These are phyloP conservation scores for Flaveria floridana DNA, from an alignment of 140 eudicot genomes.

Conservation along the genomic window DNA sequence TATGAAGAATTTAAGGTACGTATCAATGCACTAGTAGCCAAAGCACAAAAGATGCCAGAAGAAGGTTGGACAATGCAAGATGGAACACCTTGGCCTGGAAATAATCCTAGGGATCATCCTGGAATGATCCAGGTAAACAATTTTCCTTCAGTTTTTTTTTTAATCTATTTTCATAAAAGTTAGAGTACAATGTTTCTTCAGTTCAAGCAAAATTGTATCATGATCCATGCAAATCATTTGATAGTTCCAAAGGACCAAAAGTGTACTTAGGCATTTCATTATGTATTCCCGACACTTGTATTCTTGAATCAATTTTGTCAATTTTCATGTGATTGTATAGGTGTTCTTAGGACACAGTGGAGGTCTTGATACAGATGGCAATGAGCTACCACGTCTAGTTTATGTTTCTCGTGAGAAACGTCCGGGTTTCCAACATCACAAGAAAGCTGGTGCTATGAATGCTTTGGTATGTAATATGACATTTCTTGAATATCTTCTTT, in stretches of 20 bases:
- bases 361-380: slow-evolving; percentile 64
- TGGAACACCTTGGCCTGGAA: slow-evolving; percentile 98
- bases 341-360: slow-evolving; percentile 66
- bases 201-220: not conserved
- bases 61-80: slow-evolving; percentile 99
- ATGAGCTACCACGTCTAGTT: slow-evolving; percentile 54
- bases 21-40: slow-evolving; percentile 93
- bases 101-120: slow-evolving; percentile 82
- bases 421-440: slow-evolving; percentile 65
- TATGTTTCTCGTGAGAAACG: slow-evolving; percentile 71
- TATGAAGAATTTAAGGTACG: slow-evolving; percentile 92
- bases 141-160: not conserved
- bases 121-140: slow-evolving; percentile 75
- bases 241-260: not conserved
- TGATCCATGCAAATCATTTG: not conserved
- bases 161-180: not conserved
- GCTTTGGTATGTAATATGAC: slow-evolving; percentile 46
- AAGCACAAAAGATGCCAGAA: slow-evolving; percentile 89
- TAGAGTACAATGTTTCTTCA: not conserved
- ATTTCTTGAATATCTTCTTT: not conserved
- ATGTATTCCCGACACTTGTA: not conserved
- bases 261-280: not conserved
- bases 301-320: not conserved
- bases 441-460: slow-evolving; percentile 73
- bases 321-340: slow-evolving; percentile 29